phyloP scores from a whole-genome alignment of 306 rosid genomes.

The Lathyrus oleraceus region DNA sequence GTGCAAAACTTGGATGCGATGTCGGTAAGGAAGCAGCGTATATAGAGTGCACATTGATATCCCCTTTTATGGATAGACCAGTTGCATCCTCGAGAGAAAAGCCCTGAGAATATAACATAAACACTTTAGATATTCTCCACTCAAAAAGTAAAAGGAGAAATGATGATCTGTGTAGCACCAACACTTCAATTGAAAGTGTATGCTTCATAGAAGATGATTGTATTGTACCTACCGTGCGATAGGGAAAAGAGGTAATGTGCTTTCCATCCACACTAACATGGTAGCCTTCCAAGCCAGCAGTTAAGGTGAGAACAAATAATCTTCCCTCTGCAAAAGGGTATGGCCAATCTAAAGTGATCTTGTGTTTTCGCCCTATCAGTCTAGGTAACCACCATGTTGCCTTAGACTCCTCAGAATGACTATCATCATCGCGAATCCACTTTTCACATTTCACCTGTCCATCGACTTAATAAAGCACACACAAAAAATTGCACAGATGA shows the following conservation, averaged over 20 bases:
- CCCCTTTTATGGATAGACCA: conserved; percentile 11
- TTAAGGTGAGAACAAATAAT: conserved; percentile 79
- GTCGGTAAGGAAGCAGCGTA: conserved; percentile 10
- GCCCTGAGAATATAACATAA: conserved; percentile 20
- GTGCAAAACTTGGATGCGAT: conserved; percentile 16
- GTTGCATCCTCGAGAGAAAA: conserved; percentile 1
- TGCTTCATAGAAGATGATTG: neutral
- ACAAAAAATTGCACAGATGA: conserved; percentile 32
- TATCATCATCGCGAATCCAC: conserved; percentile 85
- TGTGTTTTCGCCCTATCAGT: conserved; percentile 74
- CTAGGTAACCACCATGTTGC: conserved; percentile 89
- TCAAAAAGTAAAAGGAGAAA: conserved; percentile 25
- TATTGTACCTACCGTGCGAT: conserved; percentile 72
- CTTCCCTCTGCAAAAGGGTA: conserved; percentile 86
- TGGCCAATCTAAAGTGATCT: conserved; percentile 87
- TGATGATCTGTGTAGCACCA: neutral
- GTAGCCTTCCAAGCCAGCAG: conserved; percentile 94
- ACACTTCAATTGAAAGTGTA: too few species aligned
- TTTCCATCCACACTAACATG: conserved; percentile 89
- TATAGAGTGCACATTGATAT: conserved; percentile 6
- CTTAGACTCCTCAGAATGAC: conserved; percentile 73
- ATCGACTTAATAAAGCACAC: conserved; percentile 61
- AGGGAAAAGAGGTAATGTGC: conserved; percentile 87
- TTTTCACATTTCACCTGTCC: conserved; percentile 92
- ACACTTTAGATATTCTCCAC: neutral